A percentile compares a stretch with the other conserved stretches of the same genome.
Conservation (phyloP, 2,329 filamentous ascomycete species). For the Massarina eburnea region DNA sequence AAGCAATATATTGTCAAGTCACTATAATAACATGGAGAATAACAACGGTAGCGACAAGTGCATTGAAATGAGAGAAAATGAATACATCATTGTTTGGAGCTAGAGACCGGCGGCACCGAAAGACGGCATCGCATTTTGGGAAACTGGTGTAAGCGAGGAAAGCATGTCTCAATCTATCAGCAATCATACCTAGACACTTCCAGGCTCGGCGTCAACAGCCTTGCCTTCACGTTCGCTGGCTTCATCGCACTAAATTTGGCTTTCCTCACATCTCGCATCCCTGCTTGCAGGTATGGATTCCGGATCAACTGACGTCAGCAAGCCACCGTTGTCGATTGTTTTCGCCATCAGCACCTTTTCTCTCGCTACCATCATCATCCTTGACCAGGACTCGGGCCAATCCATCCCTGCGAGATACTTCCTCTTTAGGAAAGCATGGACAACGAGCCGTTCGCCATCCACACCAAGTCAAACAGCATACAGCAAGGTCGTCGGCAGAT, state of each 20-base stretch:
- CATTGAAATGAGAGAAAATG: too few species aligned
- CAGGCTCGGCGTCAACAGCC: background rate
- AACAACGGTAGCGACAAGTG: too few species aligned
- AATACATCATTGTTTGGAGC: too few species aligned
- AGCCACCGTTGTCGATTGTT: background rate
- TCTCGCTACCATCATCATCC: background rate
- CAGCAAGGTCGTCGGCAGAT: background rate
- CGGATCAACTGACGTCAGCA: conserved; percentile 7
- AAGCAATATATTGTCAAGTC: too few species aligned
- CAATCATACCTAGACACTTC: too few species aligned
- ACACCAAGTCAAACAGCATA: background rate
- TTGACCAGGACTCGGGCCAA: background rate
- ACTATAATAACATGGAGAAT: too few species aligned
- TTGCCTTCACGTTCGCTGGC: background rate
- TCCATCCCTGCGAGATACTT: background rate
- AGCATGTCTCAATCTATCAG: too few species aligned
- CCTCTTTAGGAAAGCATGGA: background rate
- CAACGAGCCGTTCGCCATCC: background rate
- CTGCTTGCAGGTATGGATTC: background rate
- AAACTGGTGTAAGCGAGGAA: background rate
- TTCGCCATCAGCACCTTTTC: conserved; percentile 1
- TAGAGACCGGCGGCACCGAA: too few species aligned
- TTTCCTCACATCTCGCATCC: conserved; percentile 1
- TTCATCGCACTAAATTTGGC: conserved; percentile 1
- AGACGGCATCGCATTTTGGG: too few species aligned